Base-by-base conservation (phyloP, 1,139 yeast genomes). In the Nadsonia commutata region DNA sequence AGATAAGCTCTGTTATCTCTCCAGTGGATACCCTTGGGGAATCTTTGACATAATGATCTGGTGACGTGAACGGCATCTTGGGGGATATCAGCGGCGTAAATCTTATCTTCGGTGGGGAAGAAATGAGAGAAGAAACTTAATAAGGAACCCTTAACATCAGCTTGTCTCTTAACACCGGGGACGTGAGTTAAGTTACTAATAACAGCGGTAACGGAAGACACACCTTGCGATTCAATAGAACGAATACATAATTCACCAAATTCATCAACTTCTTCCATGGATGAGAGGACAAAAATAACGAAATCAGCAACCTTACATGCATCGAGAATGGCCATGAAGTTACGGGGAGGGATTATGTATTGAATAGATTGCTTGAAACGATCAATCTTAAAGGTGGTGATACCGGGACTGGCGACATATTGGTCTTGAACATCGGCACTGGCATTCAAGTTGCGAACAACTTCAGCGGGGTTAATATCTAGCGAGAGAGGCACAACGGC, bases 151-250 rank as follows among this genome's bases (percentile, higher is more conserved):
- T 82, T 74, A 22, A 85, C 73, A 54, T 83, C 94, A 46, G 71
- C 61, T 59, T 84, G 96, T 52, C 80, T 74, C 57, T 85, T 85
- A 60, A 80, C 81, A 22, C 82, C 82, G 51, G 79, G 80, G 1
- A 77, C 72, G 6, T 56, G 51, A 1, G 70, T 69, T 37, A 85
- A 60, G 54, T 85, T 83, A n/a, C 90, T 77, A 31, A 90, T 74
- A 6, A 86, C 84, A 20, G 95, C 93, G 47, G 82, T 66, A 2
- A 77, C 79, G 8, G 85, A 76, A 0, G 95, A 80, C 21, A 90
- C 80, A 68, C 98, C 98, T 65, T 93, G 98, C 18, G 90, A 74
- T 55, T 84, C 86, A 39, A 88, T 72, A 2, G 95, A 81, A 60
- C 97, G 76, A 49, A 93, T 70, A 37, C 88, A 76, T 52, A 83